Conservation (phyloP, 176 grass and related monocot genomes). For the Triticum monococcum region DNA sequence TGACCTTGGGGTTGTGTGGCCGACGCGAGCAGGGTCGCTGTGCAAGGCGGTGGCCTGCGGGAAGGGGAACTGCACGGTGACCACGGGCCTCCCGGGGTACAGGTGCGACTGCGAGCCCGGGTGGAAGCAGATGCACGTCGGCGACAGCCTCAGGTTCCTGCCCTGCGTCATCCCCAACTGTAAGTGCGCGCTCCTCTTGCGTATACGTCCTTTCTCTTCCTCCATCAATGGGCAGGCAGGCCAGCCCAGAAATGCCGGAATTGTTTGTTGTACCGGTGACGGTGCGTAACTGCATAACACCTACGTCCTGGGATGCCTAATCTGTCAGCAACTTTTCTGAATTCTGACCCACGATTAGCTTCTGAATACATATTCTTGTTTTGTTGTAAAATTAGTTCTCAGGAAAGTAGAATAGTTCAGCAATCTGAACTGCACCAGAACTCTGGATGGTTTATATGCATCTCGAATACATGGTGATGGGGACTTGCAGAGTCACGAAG, state of each 20-base stretch:
- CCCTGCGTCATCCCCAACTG: conserved; percentile 95
- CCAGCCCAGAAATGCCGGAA: neutral
- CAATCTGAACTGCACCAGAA: neutral
- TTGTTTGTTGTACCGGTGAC: neutral
- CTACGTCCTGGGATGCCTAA: neutral
- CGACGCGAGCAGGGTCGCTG: conserved; percentile 39
- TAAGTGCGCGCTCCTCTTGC: conserved; percentile 24
- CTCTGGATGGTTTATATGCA: neutral
- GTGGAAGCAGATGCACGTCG: conserved; percentile 74
- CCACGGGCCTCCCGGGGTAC: conserved; percentile 46
- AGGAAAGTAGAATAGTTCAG: neutral
- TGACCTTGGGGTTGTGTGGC: neutral
- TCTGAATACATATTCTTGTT: neutral
- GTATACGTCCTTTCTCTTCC: neutral
- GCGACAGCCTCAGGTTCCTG: conserved; percentile 62
- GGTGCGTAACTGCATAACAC: conserved; percentile 5
- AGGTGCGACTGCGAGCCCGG: conserved; percentile 70
- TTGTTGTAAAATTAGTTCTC: neutral
- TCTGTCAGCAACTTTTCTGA: neutral
- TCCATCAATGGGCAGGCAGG: conserved; percentile 16
- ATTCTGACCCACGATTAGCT: neutral
- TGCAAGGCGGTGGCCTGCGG: conserved; percentile 70
- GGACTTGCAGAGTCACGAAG: neutral
- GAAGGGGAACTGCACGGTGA: conserved; percentile 67
- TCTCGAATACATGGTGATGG: neutral